Percentiles rank a stretch among this genome's conserved stretches.
These are phyloP conservation scores for Termitomyces sp. DNA, from an alignment of 768 basidiomycete species.

Conservation along the genomic window DNA sequence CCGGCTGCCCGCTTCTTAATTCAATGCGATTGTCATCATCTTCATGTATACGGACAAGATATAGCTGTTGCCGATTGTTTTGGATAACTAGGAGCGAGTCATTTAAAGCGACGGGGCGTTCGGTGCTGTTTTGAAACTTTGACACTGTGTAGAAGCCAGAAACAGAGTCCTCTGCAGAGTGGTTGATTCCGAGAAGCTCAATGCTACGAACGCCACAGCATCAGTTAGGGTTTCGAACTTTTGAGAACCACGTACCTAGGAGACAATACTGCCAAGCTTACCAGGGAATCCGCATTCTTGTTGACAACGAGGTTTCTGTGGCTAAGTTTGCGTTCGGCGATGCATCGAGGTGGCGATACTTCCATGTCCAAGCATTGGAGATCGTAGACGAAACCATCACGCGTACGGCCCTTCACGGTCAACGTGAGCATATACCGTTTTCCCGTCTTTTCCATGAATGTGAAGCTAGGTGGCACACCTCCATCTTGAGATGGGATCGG, in stretches of 20 bases:
- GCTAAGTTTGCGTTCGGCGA: constrained; percentile 33
- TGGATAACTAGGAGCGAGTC: constrained; percentile 33
- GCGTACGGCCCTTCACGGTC: constrained; percentile 15
- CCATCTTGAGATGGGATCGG: constrained; percentile 23
- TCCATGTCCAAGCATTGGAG: constrained; percentile 57
- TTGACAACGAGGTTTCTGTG: constrained; percentile 45
- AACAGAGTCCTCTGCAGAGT: constrained; percentile 26
- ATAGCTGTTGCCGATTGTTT: constrained; percentile 23
- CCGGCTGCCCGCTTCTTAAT: constrained; percentile 29
- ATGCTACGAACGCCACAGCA: constrained; percentile 22
- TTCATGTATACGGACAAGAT: constrained; percentile 25
- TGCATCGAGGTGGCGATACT: constrained; percentile 24
- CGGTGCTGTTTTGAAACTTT: constrained; percentile 23
- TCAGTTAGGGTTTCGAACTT: neutral
- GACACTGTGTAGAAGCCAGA: constrained; percentile 28
- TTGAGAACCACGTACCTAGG: constrained; percentile 25
- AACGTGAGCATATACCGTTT: constrained; percentile 44
- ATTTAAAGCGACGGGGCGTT: constrained; percentile 25
- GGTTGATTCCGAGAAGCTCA: constrained; percentile 35
- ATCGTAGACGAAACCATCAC: constrained; percentile 20
- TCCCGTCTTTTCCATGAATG: constrained; percentile 39
- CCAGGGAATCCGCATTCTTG: constrained; percentile 24
- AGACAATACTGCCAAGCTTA: constrained; percentile 36
- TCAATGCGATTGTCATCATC: constrained; percentile 25
- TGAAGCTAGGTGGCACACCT: constrained; percentile 29